Evolutionary conservation across 148 eudicot genomes (phyloP), one percentile per base, ranked within the genome.

Genomic region (Rhododendron vialii): DNA sequence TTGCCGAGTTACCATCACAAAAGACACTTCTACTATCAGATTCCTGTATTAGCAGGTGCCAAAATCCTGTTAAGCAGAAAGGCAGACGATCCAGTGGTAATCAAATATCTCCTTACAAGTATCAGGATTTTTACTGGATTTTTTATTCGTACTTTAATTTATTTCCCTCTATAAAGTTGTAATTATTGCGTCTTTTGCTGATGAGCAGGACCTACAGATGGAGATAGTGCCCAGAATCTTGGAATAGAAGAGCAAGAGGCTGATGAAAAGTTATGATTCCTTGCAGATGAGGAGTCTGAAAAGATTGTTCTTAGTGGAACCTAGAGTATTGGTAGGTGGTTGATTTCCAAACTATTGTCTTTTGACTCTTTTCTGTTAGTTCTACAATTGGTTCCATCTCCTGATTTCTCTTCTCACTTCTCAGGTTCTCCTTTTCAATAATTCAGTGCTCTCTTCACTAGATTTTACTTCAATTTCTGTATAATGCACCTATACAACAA

Each of bases 1-100:
- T 97, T 82, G 96, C 99, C 11, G 98, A 97, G 87, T 88, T 97
- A 82, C 99, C 99, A 88, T 92, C 96, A 81, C 99, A 97, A 87
- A 97, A 89, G 92, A 91, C 90, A 1, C 90, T 92, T 41, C 84
- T 95, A 87, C 89, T 90, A 36, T 87, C 92, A 3, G 81, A 69
- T 78, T 65, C 81, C 79, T 71, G 61, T 36, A 61, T 57, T 43
- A 83, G 38, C 6, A 86, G 89, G 59, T 91, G 78, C 71, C 79
- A 88, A 86, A 91, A 88, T 57, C 50, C 84, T 30, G 59, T 82
- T 13, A 84, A 84, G 55, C 78, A 13, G 43, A 87, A 87, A 86
- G 81, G 77, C 24, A 75, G 71, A 85, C 81, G 86, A 82, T 57
- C 28, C 15, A 63, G 26, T 38, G 84, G 84, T 89, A 74, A 77